These are phyloP conservation scores for Larix sibirica DNA, from an alignment of 83 land plant species.

Conservation along the genomic window DNA sequence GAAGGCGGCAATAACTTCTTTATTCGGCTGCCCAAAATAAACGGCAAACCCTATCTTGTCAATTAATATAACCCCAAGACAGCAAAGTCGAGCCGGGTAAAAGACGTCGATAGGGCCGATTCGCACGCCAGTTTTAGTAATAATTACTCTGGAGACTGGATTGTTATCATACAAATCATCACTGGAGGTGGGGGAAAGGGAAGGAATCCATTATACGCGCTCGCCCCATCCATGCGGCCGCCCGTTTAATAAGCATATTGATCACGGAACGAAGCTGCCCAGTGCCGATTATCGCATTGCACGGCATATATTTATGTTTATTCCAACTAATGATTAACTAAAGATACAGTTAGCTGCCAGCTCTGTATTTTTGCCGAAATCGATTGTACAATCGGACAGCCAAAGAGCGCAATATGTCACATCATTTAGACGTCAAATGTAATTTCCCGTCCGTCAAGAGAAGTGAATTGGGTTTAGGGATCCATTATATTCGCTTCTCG, in stretches of 20 bases:
- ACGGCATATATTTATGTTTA: slow-evolving; percentile 5
- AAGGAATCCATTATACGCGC: not conserved
- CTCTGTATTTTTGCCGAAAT: not conserved
- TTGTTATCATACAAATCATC: not conserved
- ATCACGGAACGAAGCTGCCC: not conserved
- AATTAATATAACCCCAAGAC: not conserved
- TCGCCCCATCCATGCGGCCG: too few relatives aligned
- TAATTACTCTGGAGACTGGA: too few relatives aligned
- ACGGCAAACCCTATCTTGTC: not conserved
- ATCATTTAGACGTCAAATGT: not conserved
- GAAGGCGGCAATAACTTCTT: too few relatives aligned
- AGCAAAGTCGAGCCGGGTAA: not conserved
- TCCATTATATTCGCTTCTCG: not conserved
- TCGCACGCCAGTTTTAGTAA: too few relatives aligned
- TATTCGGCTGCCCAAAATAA: too few relatives aligned
- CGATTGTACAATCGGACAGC: not conserved
- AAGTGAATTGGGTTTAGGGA: not conserved
- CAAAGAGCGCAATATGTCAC: not conserved
- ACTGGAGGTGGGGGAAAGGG: not conserved
- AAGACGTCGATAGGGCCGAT: not conserved
- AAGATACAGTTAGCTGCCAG: not conserved
- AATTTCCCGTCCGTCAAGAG: not conserved
- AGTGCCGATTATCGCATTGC: not conserved
- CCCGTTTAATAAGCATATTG: not conserved
- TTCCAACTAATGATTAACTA: not conserved